Percentiles rank a stretch among this genome's conserved stretches.
phyloP scores from a whole-genome alignment of 352 stramenopile genomes.

The Thalassiosira mediterranea region DNA sequence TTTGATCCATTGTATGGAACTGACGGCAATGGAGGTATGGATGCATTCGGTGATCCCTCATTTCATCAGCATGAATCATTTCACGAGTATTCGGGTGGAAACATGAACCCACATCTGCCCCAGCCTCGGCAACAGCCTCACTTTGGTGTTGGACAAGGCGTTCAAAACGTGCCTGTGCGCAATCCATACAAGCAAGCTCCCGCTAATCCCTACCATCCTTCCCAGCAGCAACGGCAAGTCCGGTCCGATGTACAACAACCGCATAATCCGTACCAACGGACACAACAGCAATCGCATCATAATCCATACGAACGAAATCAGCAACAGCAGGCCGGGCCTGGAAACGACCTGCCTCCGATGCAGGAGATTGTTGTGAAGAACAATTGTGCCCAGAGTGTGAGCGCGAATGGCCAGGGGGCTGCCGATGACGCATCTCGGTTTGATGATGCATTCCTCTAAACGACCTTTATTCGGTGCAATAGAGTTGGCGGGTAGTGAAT shows the following conservation, averaged over 20 bases:
- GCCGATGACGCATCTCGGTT: conserved; percentile 38
- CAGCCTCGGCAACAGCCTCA: conserved; percentile 4
- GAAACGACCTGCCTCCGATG: conserved; percentile 27
- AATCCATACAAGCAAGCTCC: conserved; percentile 12
- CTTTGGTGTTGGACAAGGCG: conserved; percentile 1
- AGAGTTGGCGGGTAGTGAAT: too few relatives aligned
- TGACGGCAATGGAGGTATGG: background rate
- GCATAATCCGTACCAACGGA: conserved; percentile 13
- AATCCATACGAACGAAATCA: conserved; percentile 15
- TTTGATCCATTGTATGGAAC: conserved; percentile 23
- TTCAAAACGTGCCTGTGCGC: background rate
- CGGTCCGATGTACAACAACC: background rate
- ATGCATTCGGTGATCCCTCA: conserved; percentile 5
- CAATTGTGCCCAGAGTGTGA: conserved; percentile 2
- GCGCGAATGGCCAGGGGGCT: background rate
- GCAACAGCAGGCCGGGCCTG: background rate
- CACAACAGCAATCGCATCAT: background rate
- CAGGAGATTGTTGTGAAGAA: conserved; percentile 47
- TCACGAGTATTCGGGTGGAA: background rate
- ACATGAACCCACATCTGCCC: background rate
- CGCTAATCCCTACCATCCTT: background rate
- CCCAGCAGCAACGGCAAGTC: conserved; percentile 6
- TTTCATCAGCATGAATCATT: background rate
- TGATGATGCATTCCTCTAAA: conserved; percentile 53
- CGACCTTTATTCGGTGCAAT: too few relatives aligned